These are phyloP conservation scores for Sphaerostilbella broomeana DNA, from an alignment of 2,329 filamentous ascomycete genomes.

Conservation along the genomic window DNA sequence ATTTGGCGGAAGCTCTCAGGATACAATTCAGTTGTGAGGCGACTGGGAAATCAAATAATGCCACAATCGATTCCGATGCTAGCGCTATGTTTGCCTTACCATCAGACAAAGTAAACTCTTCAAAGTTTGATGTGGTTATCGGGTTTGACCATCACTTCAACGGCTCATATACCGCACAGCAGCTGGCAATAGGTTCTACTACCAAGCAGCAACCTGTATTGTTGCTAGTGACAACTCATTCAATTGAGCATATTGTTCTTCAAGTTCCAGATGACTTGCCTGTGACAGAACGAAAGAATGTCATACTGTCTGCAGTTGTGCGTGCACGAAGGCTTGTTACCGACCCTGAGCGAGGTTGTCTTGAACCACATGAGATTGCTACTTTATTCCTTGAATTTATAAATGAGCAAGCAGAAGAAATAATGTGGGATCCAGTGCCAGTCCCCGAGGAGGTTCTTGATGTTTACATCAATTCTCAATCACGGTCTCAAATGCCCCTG, in stretches of 20 bases:
- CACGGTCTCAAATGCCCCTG: slow-evolving; percentile 24
- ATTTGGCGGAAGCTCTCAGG: slow-evolving; percentile 37
- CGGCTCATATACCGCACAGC: slow-evolving; percentile 26
- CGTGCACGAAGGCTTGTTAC: slow-evolving; percentile 32
- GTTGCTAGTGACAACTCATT: slow-evolving; percentile 42
- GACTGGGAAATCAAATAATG: slow-evolving; percentile 21
- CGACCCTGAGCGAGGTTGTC: slow-evolving; percentile 33
- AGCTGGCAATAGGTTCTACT: slow-evolving; percentile 12
- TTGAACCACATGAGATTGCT: slow-evolving; percentile 42
- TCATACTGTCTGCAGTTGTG: slow-evolving; percentile 34
- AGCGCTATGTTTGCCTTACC: slow-evolving; percentile 39
- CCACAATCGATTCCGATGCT: slow-evolving; percentile 28
- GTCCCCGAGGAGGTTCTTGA: slow-evolving; percentile 46
- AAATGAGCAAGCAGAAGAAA: slow-evolving; percentile 28
- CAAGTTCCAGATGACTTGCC: slow-evolving; percentile 32
- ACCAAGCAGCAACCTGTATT: slow-evolving; percentile 38
- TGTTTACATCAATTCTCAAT: slow-evolving; percentile 36
- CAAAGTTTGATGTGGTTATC: slow-evolving; percentile 44
- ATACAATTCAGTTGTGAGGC: slow-evolving; percentile 30
- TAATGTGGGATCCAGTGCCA: slow-evolving; percentile 41
- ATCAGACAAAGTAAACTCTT: slow-evolving; percentile 31
- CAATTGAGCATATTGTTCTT: slow-evolving; percentile 50
- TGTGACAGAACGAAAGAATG: slow-evolving; percentile 41
- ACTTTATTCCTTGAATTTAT: slow-evolving; percentile 41
- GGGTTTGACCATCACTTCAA: slow-evolving; percentile 48